phyloP scores from a whole-genome alignment of 2,329 filamentous ascomycete genomes.

The Cytospora piceicola region DNA sequence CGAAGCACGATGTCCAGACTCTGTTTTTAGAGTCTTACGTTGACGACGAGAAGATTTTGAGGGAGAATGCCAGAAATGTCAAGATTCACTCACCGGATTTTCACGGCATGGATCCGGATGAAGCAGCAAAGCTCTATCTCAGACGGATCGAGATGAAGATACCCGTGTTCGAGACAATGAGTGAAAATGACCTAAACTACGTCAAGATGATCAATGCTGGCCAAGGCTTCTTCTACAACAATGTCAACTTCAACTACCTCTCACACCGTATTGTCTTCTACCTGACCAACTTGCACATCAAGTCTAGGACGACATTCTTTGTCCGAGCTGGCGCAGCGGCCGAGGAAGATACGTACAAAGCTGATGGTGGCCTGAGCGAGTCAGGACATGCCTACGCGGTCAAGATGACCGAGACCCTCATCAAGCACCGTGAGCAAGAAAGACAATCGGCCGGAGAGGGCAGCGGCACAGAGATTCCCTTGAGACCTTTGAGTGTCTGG shows the following conservation, averaged over 20 bases:
- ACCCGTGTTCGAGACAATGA: slow-evolving; percentile 95
- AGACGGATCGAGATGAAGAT: slow-evolving; percentile 89
- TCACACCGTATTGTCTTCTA: slow-evolving; percentile 98
- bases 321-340: slow-evolving; percentile 78
- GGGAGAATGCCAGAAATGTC: slow-evolving; percentile 94
- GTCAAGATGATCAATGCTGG: slow-evolving; percentile 99
- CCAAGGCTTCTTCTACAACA: slow-evolving; percentile 91
- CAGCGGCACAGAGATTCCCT: slow-evolving; percentile 67
- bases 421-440: slow-evolving; percentile 84
- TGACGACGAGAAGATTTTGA: slow-evolving; percentile 88
- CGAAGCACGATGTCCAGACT: slow-evolving; percentile 96
- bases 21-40: slow-evolving; percentile 97
- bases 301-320: slow-evolving; percentile 91
- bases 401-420: slow-evolving; percentile 82
- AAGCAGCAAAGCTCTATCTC: slow-evolving; percentile 90
- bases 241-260: slow-evolving; percentile 93
- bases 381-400: slow-evolving; percentile 80
- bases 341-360: slow-evolving; percentile 86
- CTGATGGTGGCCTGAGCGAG: slow-evolving; percentile 81
- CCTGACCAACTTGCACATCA: slow-evolving; percentile 95
- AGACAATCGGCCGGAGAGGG: slow-evolving; percentile 69
- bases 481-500: slow-evolving; percentile 89
- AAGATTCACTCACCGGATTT: slow-evolving; percentile 99
- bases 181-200: slow-evolving; percentile 91
- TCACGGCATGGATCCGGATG: slow-evolving; percentile 85